Evolutionary conservation across 2,329 filamentous ascomycete genomes (phyloP).

Genomic region (Penicillium sp.): DNA sequence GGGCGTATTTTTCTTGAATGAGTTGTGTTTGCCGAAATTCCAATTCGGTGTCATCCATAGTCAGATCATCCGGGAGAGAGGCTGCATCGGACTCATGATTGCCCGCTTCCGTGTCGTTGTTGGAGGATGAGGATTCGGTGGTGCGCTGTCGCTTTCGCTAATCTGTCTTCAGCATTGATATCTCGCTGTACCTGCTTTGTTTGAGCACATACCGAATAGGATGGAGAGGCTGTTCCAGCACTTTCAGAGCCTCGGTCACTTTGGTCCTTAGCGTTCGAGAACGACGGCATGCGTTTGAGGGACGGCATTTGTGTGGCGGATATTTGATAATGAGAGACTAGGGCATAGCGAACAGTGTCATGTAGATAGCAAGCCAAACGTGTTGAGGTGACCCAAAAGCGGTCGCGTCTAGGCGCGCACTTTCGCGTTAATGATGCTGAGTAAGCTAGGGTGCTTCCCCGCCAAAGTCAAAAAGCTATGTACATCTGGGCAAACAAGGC

Average conservation of each 20-base stretch:
- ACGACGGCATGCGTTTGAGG: slow-evolving; percentile 39
- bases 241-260: slow-evolving; percentile 29
- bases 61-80: slow-evolving; percentile 20
- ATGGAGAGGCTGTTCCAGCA: slow-evolving; percentile 26
- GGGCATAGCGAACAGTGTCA: not conserved
- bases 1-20: slow-evolving; percentile 51
- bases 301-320: slow-evolving; percentile 37
- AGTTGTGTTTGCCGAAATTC: slow-evolving; percentile 65
- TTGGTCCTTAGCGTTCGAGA: slow-evolving; percentile 29
- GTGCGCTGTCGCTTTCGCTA: slow-evolving; percentile 45
- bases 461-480: not conserved
- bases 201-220: slow-evolving; percentile 31
- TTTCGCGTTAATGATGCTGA: slow-evolving; percentile 13
- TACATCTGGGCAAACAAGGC: not conserved
- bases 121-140: slow-evolving; percentile 26
- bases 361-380: not conserved
- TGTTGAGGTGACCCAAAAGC: not conserved
- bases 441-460: slow-evolving; percentile 1
- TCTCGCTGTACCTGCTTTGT: not conserved
- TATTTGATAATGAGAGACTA: not conserved
- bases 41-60: slow-evolving; percentile 36
- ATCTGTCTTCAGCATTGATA: not conserved
- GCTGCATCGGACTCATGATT: not conserved
- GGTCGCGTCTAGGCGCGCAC: slow-evolving; percentile 10
- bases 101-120: slow-evolving; percentile 22